Conservation (phyloP, 1,284 basidiomycete genomes). For the Anthracocystis walkeri region DNA sequence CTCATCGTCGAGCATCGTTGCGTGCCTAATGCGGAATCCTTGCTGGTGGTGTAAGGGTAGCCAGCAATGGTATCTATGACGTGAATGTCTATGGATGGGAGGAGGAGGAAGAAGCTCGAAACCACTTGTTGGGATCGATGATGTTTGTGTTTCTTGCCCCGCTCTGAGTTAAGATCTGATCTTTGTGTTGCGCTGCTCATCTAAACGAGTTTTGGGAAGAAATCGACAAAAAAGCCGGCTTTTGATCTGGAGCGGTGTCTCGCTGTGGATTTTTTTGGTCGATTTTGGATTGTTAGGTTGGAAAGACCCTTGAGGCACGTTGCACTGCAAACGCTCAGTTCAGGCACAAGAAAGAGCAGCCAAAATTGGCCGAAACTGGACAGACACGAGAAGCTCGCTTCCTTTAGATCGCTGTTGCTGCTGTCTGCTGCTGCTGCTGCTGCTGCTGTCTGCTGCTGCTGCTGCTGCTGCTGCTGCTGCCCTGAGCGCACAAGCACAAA, state of each 20-base stretch:
- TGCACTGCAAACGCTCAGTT: neutral
- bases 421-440: too few relatives aligned
- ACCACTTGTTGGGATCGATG: neutral
- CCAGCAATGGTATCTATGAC: too few relatives aligned
- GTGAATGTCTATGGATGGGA: neutral
- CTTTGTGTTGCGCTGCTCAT: neutral
- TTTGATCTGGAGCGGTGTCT: neutral
- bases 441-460: too few relatives aligned
- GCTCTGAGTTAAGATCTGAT: too few relatives aligned
- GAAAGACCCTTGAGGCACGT: neutral
- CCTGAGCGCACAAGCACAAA: too few relatives aligned
- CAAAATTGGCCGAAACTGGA: too few relatives aligned
- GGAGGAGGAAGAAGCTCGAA: neutral
- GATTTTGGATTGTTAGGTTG: neutral
- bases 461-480: too few relatives aligned
- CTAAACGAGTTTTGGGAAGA: neutral
- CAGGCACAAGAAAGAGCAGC: too few relatives aligned
- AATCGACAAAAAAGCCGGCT: conserved; percentile 3
- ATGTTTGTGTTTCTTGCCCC: too few relatives aligned
- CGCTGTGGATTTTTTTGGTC: neutral
- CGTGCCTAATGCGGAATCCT: neutral
- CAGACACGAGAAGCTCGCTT: too few relatives aligned
- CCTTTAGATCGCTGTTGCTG: too few relatives aligned
- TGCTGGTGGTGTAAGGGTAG: neutral
- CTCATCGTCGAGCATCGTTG: conserved; percentile 56